Evolutionary conservation across 2,329 filamentous ascomycete genomes (phyloP).

Genomic region (Thelonectria discophora): DNA sequence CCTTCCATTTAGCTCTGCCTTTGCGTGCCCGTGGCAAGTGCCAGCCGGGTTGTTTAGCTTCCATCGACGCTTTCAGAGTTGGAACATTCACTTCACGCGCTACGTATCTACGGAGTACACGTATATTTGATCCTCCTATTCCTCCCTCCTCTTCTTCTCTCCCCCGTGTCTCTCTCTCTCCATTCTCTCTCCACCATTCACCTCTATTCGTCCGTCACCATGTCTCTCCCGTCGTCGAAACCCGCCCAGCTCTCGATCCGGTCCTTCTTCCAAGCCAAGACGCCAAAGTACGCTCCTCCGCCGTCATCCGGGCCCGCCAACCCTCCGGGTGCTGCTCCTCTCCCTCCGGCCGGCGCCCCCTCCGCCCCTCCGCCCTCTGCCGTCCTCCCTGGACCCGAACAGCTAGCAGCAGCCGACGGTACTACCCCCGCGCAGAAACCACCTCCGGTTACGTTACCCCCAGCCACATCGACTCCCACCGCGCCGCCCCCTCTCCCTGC

Average conservation of each 20-base stretch:
- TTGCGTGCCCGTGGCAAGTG: too few relatives aligned
- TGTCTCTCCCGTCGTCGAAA: constrained; percentile 53
- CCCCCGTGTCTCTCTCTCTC: not conserved
- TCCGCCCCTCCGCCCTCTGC: constrained; percentile 12
- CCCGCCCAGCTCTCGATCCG: constrained; percentile 65
- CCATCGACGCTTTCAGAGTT: too few relatives aligned
- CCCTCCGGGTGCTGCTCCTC: constrained; percentile 32
- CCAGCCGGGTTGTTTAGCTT: too few relatives aligned
- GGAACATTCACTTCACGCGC: not conserved
- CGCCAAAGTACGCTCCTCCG: constrained; percentile 50
- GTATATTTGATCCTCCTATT: not conserved
- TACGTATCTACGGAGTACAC: constrained; percentile 13
- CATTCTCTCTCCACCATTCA: not conserved
- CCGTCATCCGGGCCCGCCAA: constrained; percentile 40
- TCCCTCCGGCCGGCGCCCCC: constrained; percentile 11
- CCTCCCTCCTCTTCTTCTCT: constrained; percentile 1
- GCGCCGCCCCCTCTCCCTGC: constrained; percentile 45
- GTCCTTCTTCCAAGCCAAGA: constrained; percentile 67
- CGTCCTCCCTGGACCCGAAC: constrained; percentile 38
- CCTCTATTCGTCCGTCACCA: constrained; percentile 40
- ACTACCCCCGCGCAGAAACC: too few relatives aligned
- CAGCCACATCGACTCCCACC: constrained; percentile 2
- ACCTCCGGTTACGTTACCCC: not conserved
- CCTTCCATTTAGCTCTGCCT: too few relatives aligned
- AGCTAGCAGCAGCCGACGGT: constrained; percentile 15